Base-by-base conservation (phyloP, 2,329 filamentous ascomycete species). In the Aureobasidium sp. region DNA sequence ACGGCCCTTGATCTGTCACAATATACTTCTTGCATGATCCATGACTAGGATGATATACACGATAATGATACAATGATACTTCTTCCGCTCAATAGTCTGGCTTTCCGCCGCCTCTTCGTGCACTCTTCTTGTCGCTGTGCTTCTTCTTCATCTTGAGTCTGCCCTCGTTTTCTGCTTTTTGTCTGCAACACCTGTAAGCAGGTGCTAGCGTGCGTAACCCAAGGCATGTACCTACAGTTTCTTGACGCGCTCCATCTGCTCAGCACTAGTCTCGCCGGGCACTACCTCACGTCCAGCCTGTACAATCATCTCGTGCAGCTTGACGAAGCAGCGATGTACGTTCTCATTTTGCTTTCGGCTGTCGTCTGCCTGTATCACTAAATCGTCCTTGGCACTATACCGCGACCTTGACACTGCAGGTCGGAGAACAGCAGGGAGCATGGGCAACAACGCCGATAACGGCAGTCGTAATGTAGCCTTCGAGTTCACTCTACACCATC, bases 321-420 rank as follows among this genome's bases (percentile, higher is more conserved):
- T 84, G 52, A 77, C 74, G 69, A 82, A 85, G 71, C 85, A 87
- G 32, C 77, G 75, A 50, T 83, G 79, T 56, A 83, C 80, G 68
- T 87, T 87, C 63, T 80, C 79, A 48, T 74, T 76, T 69, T 85
- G 84, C 70, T 85, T 86, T 42, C 85, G 80, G 64, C 80, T 83
- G 63, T 85, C 83, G 67, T 87, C 84, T 46, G 83, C 81, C 66
- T 87, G 84, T 65, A 87, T 84, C 59, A 87, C 77, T 27, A 87
- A 71, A 62, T 77, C 74, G 65, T 81, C 74, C 32, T 77, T 73
- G 26, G 8, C 76, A 71, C 27, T 77, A 73, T 56, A 84, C 72
- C 20, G 82, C 76, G 37, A 87, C 15, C 36, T 57, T 27, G 53
- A 34, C n/a, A 46, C 15, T 10, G 53, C 69, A 48, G 72, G 66